phyloP scores from a whole-genome alignment of 2,329 filamentous ascomycete genomes.

The Aspergillus candidus region DNA sequence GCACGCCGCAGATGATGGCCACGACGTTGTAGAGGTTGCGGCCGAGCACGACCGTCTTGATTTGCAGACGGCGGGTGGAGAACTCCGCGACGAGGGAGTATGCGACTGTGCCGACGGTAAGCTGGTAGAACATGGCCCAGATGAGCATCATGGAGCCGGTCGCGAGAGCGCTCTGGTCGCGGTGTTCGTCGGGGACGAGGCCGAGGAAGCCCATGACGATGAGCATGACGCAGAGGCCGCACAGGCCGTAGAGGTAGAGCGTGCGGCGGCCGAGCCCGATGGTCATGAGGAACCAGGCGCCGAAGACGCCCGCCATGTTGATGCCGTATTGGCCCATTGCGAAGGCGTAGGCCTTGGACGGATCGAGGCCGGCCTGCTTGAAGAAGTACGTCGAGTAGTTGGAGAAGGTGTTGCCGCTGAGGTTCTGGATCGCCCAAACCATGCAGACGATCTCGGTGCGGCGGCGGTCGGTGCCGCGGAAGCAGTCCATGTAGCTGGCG shows the following conservation, averaged over 20 bases:
- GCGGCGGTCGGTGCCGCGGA: conserved; percentile 69
- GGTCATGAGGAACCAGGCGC: conserved; percentile 75
- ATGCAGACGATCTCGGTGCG: conserved; percentile 68
- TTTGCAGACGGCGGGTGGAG: conserved; percentile 73
- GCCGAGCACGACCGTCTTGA: conserved; percentile 85
- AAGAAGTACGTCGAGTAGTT: conserved; percentile 59
- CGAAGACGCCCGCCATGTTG: conserved; percentile 74
- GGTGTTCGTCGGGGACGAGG: conserved; percentile 58
- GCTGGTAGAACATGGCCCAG: conserved; percentile 78
- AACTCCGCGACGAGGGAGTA: conserved; percentile 85
- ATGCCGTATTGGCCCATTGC: conserved; percentile 56
- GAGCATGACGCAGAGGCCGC: conserved; percentile 67
- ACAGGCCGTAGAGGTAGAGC: conserved; percentile 70
- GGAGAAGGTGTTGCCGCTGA: conserved; percentile 59
- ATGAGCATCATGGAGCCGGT: conserved; percentile 80
- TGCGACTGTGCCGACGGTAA: conserved; percentile 81
- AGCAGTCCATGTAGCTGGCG: conserved; percentile 74
- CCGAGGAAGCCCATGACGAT: conserved; percentile 79
- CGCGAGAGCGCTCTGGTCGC: conserved; percentile 60
- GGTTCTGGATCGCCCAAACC: conserved; percentile 60
- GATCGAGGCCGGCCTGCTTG: conserved; percentile 49
- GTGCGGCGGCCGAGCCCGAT: conserved; percentile 67
- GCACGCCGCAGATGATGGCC: conserved; percentile 70
- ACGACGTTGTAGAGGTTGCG: conserved; percentile 77
- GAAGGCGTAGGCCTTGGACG: conserved; percentile 49